Conservation (phyloP, 2,329 filamentous ascomycete species). For the Parafenestella ontariensis region DNA sequence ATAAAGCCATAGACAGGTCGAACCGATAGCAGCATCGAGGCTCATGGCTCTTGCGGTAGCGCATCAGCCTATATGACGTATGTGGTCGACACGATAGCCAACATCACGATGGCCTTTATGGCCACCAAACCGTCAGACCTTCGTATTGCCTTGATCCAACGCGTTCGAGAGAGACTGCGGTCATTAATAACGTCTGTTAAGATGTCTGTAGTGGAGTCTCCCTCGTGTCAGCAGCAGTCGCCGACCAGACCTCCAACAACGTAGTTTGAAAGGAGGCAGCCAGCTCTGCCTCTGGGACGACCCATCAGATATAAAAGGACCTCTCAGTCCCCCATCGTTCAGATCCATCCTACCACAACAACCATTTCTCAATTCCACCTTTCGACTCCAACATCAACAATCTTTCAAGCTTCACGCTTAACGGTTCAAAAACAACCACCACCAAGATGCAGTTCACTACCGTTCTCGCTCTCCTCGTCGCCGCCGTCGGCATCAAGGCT, state of each 20-base stretch:
- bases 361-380: neutral
- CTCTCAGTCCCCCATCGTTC: neutral
- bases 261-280: neutral
- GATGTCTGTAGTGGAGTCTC: conserved; percentile 1
- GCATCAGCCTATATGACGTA: neutral
- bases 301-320: neutral
- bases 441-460: conserved; percentile 16
- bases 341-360: neutral
- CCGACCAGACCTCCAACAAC: neutral
- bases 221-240: conserved; percentile 3
- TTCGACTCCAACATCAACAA: neutral
- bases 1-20: neutral
- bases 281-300: neutral
- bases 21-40: neutral
- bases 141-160: neutral
- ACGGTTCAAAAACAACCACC: neutral
- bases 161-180: neutral
- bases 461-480: conserved; percentile 10
- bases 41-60: neutral
- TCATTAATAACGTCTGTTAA: neutral
- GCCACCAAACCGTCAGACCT: neutral
- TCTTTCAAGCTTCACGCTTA: neutral
- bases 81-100: neutral
- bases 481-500: conserved; percentile 18
- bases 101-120: neutral